Evolutionary conservation across 257 asterid genomes (phyloP), one percentile per base, ranked within the genome.

Genomic region (Solanum chilense): DNA sequence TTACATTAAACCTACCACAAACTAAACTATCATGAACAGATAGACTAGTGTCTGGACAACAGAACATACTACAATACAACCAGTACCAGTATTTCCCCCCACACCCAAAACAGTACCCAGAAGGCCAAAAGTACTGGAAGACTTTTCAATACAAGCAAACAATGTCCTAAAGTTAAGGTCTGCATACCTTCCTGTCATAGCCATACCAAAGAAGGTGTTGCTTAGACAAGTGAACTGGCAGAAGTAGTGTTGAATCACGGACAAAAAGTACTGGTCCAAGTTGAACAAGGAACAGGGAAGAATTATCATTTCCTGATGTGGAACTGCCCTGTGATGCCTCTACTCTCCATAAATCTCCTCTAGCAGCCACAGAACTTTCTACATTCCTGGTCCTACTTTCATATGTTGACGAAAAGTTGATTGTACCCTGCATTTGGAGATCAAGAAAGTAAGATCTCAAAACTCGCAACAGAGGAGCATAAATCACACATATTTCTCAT

Each of bases 181-280:
- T 29, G 68, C 93, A 62, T 92, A 97, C 99, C 99, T 97, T 97
- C 90, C 98, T 92, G 88, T 97, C 99, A 56, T 97, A 97, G 44
- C 99, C 99, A 91, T 97, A 97, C 99, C 99, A 97, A 91, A 97
- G 96, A 90, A 97, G 88, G 91, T 95, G 98, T 89, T 95, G 99
- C 90, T 97, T 95, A 62, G 99, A 96, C 93, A 95, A 91, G 91
- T 97, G 98, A 81, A 97, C 92, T 23, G 99, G 99, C 91, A 97
- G 92, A 73, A 97, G 98, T 88, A 97, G 96, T 0, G 99, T 97
- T n/a, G 99, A 97, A 93, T 97, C 99, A 77, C 97, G 99, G 89
- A 95, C 96, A 91, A 97, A 96, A 74, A 97, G 96, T 60, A 97
- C 92, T 60, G 99, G 99, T 88, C 99, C 99, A 88, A 97, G 99